phyloP scores from a whole-genome alignment of 2,329 filamentous ascomycete genomes.

The Cladophialophora immunda region DNA sequence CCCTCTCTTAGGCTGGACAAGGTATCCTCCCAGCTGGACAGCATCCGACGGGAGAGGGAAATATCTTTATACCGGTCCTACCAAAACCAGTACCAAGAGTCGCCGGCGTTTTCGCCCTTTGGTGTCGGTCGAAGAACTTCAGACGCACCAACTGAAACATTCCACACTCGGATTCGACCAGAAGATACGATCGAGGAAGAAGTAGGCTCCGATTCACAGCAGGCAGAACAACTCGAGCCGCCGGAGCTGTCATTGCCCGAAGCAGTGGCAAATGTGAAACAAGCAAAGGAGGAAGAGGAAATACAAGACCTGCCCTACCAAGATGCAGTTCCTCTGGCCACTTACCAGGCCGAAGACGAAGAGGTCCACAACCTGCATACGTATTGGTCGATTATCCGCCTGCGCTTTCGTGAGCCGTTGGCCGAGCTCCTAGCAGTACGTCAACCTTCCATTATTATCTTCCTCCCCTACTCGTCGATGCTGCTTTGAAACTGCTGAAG shows the following conservation, averaged over 20 bases:
- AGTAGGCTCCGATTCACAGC: background rate
- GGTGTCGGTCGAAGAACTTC: conserved; percentile 13
- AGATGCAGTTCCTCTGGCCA: conserved; percentile 56
- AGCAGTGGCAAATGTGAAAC: conserved; percentile 28
- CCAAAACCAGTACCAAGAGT: conserved; percentile 18
- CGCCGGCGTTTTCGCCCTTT: conserved; percentile 25
- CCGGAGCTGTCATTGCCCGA: conserved; percentile 21
- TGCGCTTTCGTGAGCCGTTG: conserved; percentile 61
- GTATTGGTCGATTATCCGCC: conserved; percentile 60
- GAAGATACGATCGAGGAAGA: conserved; percentile 33
- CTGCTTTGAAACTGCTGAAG: background rate
- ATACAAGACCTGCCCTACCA: conserved; percentile 48
- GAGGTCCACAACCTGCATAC: conserved; percentile 61
- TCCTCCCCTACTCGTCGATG: background rate
- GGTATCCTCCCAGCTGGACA: conserved; percentile 24
- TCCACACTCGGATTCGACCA: conserved; percentile 13
- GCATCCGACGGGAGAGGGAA: conserved; percentile 28
- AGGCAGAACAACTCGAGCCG: conserved; percentile 12
- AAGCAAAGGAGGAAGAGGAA: conserved; percentile 27
- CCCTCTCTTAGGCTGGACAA: conserved; percentile 26
- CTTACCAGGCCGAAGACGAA: conserved; percentile 54
- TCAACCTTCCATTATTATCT: background rate
- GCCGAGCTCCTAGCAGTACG: conserved; percentile 62
- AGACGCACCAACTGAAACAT: conserved; percentile 22
- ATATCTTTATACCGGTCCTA: conserved; percentile 25